A percentile compares a stretch with the other conserved stretches of the same genome.
Conservation (phyloP, 305 asterid species). For the Salvia sclarea region DNA sequence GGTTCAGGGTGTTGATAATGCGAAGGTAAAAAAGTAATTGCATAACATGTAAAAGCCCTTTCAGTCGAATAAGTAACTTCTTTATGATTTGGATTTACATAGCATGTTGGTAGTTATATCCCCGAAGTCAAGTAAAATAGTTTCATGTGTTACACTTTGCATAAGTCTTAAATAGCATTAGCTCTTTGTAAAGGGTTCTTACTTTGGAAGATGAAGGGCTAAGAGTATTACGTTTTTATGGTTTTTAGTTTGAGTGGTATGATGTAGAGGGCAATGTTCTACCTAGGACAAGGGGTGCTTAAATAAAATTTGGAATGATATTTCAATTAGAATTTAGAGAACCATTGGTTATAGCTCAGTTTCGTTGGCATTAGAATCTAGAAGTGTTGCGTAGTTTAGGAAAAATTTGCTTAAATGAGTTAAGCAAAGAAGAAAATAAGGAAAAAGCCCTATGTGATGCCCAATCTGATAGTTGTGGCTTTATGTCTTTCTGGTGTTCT, state of each 20-base stretch:
- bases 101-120: not conserved
- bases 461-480: not conserved
- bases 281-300: not conserved
- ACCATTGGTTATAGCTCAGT: not conserved
- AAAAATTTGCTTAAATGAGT: not conserved
- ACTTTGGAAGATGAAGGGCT: not conserved
- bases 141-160: not conserved
- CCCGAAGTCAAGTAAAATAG: not conserved
- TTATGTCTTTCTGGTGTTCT: not conserved
- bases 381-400: not conserved
- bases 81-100: not conserved
- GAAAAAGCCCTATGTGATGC: not conserved
- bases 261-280: not conserved
- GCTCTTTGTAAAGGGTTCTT: not conserved
- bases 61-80: not conserved
- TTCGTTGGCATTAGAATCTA: slow-evolving; percentile 2
- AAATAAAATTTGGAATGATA: not conserved
- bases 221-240: not conserved
- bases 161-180: not conserved
- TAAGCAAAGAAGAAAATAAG: not conserved
- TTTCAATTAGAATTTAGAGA: not conserved
- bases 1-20: slow-evolving; percentile 82
- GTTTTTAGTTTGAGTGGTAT: not conserved
- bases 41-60: not conserved
- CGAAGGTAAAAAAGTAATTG: slow-evolving; percentile 56